phyloP scores from a whole-genome alignment of 1,139 yeast genomes.

The Wickerhamiella infanticola region DNA sequence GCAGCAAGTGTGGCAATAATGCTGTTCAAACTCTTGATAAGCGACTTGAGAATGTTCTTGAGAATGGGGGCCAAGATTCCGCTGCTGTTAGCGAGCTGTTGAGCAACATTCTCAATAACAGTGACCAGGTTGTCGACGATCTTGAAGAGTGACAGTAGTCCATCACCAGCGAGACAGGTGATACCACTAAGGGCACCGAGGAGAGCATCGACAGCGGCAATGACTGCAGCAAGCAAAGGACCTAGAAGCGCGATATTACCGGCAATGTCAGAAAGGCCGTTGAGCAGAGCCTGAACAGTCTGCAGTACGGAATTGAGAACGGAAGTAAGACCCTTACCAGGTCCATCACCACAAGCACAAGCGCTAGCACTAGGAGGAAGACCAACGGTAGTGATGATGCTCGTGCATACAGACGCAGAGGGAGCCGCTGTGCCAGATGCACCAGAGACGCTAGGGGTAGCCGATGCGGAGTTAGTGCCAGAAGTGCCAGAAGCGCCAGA shows the following conservation, averaged over 20 bases:
- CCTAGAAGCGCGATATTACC: background rate
- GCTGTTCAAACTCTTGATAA: no score
- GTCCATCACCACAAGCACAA: no score
- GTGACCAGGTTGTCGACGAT: background rate
- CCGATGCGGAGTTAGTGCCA: no score
- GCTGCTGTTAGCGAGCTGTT: background rate
- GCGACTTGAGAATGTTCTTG: background rate
- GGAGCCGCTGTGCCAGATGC: no score
- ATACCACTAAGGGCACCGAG: background rate
- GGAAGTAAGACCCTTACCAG: background rate
- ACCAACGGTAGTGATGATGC: no score
- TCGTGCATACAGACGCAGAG: no score
- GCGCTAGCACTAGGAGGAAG: no score
- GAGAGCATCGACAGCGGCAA: background rate
- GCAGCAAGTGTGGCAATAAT: background rate
- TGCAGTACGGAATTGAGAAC: background rate
- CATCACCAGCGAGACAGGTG: background rate
- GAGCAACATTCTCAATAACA: background rate
- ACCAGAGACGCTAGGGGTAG: no score
- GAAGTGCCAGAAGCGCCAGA: no score
- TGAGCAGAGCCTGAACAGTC: background rate
- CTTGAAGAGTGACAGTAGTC: background rate
- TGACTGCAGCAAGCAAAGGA: background rate
- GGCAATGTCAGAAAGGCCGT: background rate
- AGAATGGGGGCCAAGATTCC: background rate